phyloP scores from a whole-genome alignment of 345 rosid genomes.

The Cardamine occulta region DNA sequence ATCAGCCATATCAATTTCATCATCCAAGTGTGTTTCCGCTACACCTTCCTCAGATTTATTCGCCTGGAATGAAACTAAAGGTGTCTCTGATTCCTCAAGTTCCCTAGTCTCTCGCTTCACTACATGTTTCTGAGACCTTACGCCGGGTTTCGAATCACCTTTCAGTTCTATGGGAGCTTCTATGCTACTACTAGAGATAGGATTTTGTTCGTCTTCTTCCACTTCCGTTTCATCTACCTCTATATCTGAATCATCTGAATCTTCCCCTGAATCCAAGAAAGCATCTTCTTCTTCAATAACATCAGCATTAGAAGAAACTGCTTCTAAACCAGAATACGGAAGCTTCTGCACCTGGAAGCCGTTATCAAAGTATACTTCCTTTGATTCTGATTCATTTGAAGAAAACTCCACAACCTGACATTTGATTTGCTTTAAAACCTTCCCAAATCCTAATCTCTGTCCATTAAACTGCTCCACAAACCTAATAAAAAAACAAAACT shows the following conservation, averaged over 20 bases:
- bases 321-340: conserved; percentile 36
- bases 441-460: conserved; percentile 66
- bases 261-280: conserved; percentile 21
- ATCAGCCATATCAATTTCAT: conserved; percentile 39
- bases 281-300: conserved; percentile 37
- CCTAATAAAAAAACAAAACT: conserved; percentile 48
- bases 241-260: conserved; percentile 15
- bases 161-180: conserved; percentile 22
- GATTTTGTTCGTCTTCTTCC: conserved; percentile 16
- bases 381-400: conserved; percentile 37
- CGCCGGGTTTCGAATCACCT: neutral
- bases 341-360: conserved; percentile 28
- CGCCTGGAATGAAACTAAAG: conserved; percentile 19
- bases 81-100: neutral
- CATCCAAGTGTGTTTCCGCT: conserved; percentile 29
- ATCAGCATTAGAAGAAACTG: conserved; percentile 27
- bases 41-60: conserved; percentile 28
- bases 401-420: conserved; percentile 54
- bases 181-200: conserved; percentile 23
- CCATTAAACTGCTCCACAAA: conserved; percentile 64
- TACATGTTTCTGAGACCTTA: conserved; percentile 24
- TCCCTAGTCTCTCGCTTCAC: conserved; percentile 32
- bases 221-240: conserved; percentile 16
- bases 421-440: conserved; percentile 70
- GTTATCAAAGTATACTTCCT: conserved; percentile 37